Base-by-base conservation (phyloP, 345 rosid species). In the Eucalyptus curtisii region DNA sequence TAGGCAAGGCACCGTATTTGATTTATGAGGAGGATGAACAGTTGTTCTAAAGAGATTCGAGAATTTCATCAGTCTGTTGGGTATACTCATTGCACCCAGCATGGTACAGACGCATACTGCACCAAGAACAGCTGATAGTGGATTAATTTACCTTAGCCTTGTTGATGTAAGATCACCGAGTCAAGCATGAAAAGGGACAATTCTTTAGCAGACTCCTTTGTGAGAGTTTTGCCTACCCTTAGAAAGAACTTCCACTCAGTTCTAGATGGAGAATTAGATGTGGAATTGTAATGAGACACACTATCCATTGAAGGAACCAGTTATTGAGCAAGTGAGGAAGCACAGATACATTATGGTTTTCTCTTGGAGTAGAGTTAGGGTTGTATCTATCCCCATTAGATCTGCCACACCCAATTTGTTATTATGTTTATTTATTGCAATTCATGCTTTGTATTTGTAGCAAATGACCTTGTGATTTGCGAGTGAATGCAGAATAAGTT, bases 21-120 rank as follows among this genome's bases (percentile, higher is more conserved):
- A 98, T 98, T 61, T 98, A 96, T 4, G 99, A 98, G 91, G 99
- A 98, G 90, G 99, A 98, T 85, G 99, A 96, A 88, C 93, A 94
- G 64, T 88, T 98, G 89, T 88, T 91, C 96, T 79, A 97, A 94
- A 90, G 95, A 95, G 91, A 97, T 98, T 84, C 93, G 95, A 11
- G 92, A 94, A 85, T 98, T 98, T 89, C 95, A 96, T 16, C 92
- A 66, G n/a, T 91, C 91, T 47, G 92, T 96, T 85, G 99, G 99
- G 68, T 98, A 97, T 94, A 89, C 16, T 44, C 92, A 92, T 49
- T 96, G 99, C 93, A 92, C 90, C 45, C 95, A 92, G 89, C 99
- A 94, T 87, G 98, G 98, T 86, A 95, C 98, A 20, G 99, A 97
- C 89, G 97, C 99, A 5, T 95, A 93, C 79, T 94, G 96, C 91